Evolutionary conservation across 139 green algal genomes (phyloP).

Genomic region (Haematococcus lacustris): DNA sequence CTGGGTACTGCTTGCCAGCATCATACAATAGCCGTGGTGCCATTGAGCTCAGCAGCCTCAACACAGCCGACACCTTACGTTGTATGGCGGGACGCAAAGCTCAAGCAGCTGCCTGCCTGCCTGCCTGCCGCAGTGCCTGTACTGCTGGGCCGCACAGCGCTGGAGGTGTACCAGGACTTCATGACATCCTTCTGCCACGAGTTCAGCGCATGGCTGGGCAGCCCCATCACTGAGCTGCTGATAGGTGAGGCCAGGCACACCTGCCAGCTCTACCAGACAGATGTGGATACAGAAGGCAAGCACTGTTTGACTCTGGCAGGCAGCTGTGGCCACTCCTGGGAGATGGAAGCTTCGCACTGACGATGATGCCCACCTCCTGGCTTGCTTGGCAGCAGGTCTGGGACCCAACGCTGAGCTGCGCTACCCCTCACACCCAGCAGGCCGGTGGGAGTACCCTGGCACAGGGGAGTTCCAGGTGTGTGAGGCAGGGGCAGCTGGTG

Average conservation of each 20-base stretch:
- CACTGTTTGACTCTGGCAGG: background rate
- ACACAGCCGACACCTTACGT: background rate
- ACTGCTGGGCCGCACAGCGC: conserved; percentile 70
- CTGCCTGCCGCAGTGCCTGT: conserved; percentile 39
- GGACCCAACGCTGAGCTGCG: conserved; percentile 44
- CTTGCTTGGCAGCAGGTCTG: conserved; percentile 35
- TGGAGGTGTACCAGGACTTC: conserved; percentile 83
- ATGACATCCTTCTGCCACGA: conserved; percentile 69
- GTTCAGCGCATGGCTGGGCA: conserved; percentile 53
- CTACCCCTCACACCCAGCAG: conserved; percentile 40
- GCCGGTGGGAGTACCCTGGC: conserved; percentile 47
- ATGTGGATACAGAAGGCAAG: background rate
- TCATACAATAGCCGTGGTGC: background rate
- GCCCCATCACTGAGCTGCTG: conserved; percentile 22
- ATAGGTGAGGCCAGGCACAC: conserved; percentile 18
- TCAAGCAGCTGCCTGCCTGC: too few species aligned
- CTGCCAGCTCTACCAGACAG: background rate
- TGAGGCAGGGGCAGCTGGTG: background rate
- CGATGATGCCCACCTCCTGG: background rate
- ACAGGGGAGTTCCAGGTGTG: conserved; percentile 62
- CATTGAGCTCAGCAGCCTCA: background rate
- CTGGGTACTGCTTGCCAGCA: background rate
- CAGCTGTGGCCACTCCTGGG: background rate
- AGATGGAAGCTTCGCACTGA: background rate
- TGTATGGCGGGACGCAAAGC: too few species aligned